phyloP scores from a whole-genome alignment of 768 basidiomycete species.

The Pleurotus giganteus region DNA sequence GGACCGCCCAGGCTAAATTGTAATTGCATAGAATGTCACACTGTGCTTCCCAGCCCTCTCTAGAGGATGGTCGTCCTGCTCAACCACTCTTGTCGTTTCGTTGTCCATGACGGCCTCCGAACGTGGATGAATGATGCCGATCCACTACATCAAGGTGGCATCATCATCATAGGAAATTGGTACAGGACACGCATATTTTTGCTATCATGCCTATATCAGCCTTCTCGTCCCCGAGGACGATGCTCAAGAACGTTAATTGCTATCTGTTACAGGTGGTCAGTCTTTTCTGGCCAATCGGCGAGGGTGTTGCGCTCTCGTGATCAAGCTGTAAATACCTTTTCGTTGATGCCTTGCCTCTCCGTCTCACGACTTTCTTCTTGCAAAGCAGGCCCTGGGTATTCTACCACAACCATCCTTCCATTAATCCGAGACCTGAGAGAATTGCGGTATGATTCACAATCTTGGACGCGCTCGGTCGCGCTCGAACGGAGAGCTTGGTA shows the following conservation, averaged over 20 bases:
- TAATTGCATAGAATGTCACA: slow-evolving; percentile 5
- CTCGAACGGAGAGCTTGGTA: not conserved
- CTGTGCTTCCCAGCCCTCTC: not conserved
- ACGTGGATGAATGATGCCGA: not conserved
- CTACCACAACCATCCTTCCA: not conserved
- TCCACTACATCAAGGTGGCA: not conserved
- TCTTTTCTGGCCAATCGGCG: not conserved
- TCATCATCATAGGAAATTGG: not conserved
- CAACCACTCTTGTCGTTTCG: not conserved
- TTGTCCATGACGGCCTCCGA: not conserved
- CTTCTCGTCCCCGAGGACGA: not conserved
- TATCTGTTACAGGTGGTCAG: not conserved
- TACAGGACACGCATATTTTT: slow-evolving; percentile 2
- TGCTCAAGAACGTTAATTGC: not conserved
- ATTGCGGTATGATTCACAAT: too few relatives aligned
- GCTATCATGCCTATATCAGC: slow-evolving; percentile 1
- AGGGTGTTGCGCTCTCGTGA: not conserved
- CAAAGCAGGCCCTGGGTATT: not conserved
- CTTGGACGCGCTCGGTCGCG: too few relatives aligned
- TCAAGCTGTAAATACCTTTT: not conserved
- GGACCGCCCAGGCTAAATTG: slow-evolving; percentile 14
- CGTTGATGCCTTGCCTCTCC: not conserved
- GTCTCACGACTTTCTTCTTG: slow-evolving; percentile 5
- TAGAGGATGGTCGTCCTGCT: not conserved
- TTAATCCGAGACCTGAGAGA: slow-evolving; percentile 3